Evolutionary conservation across 805 yeast genomes (phyloP).

Genomic region (Saccharomycopsis javanensis): DNA sequence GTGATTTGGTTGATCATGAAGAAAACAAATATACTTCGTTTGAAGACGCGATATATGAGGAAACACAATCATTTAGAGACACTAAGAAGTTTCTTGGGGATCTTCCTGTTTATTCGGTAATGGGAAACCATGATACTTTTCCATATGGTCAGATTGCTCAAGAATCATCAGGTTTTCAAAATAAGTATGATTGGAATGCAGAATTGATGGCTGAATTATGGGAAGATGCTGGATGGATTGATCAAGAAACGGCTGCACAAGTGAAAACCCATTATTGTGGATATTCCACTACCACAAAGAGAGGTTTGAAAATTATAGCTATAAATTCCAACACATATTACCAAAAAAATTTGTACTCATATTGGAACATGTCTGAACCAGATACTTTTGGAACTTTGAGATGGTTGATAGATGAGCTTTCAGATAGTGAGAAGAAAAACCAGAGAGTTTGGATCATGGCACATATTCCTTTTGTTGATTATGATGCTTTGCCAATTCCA

Average conservation of each 20-base stretch:
- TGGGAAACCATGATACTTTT: conserved; percentile 67
- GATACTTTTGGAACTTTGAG: conserved; percentile 56
- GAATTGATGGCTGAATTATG: conserved; percentile 41
- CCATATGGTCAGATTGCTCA: conserved; percentile 67
- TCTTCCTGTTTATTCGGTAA: conserved; percentile 49
- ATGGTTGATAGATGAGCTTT: conserved; percentile 51
- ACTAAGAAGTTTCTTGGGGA: conserved; percentile 41
- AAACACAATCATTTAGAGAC: conserved; percentile 39
- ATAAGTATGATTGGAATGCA: conserved; percentile 33
- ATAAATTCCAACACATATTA: conserved; percentile 63
- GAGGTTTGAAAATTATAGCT: conserved; percentile 50
- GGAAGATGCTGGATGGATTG: conserved; percentile 39
- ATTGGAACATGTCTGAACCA: conserved; percentile 40
- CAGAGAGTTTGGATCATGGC: conserved; percentile 68
- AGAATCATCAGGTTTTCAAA: conserved; percentile 33
- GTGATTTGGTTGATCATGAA: conserved; percentile 66
- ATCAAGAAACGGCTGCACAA: conserved; percentile 26
- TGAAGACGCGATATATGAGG: conserved; percentile 42
- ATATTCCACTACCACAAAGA: conserved; percentile 42
- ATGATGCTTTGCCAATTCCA: conserved; percentile 52
- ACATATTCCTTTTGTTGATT: conserved; percentile 51
- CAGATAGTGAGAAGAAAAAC: conserved; percentile 45
- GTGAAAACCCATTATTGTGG: conserved; percentile 49
- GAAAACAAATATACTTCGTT: conserved; percentile 36
- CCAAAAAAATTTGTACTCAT: conserved; percentile 49